Base-by-base conservation (phyloP, 371 early-diverging fungal species). In the Syncephalastrum racemosum region DNA sequence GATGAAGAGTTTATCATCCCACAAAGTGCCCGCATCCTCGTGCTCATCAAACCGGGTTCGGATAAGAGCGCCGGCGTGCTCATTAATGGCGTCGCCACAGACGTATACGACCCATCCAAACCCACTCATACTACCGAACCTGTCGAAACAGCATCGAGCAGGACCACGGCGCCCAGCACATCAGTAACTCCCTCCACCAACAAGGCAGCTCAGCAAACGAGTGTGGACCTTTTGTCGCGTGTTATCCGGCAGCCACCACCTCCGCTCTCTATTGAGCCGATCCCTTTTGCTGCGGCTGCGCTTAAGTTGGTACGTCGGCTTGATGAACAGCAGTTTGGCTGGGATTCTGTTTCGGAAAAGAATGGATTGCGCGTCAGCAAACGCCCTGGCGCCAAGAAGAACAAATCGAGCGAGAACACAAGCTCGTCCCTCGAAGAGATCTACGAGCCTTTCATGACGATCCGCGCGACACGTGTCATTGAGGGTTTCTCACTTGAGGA, bases 401-500 rank as follows among this genome's bases (percentile, higher is more conserved):
- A 10, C 36, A 31, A 31, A 31, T 31, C 36, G 36, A 36, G n/a
- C 19, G 56, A 58, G 39, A 14, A 44, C 20, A 27, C 46, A 13
- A 27, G 40, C 4, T 42, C 15, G 20, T 13, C 43, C 16, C n/a
- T 44, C 16, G 22, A 48, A 53, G 66, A 71, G 4, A 76, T 84
- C 0, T 74, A 77, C 12, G 80, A 82, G 2, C 79, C 80, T n/a
- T 78, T 75, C 4, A 69, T 77, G 50, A 64, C 81, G 13, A 72
- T 80, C 54, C 76, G 79, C 27, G 83, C 77, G 1, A 68, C 79
- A 20, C 82, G 81, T 46, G 81, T 84, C 12, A 81, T 84, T 40
- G 84, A 84, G 48, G 68, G 77, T 15, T 82, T 78, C 50, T 84
- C 84, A 4, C 43, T 78, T 22, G 84, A 82, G 39, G 84, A 84